A percentile compares a stretch with the other conserved stretches of the same genome.
Evolutionary conservation across 2,329 filamentous ascomycete species (phyloP).

Genomic region (Elsinoe batatas): DNA sequence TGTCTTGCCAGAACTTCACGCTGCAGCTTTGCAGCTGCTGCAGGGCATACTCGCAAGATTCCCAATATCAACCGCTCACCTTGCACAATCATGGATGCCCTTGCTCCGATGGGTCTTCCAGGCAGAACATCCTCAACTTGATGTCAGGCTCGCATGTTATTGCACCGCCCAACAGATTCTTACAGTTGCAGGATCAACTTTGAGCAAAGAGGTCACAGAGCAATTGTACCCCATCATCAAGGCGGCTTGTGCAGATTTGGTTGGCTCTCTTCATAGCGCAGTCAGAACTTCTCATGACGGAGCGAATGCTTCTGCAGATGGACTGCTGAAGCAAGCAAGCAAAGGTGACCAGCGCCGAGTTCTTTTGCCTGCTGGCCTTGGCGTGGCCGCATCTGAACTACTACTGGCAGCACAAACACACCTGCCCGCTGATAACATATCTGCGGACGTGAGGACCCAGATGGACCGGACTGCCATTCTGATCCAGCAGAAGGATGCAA

Average conservation of each 20-base stretch:
- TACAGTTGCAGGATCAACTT: slow-evolving; percentile 50
- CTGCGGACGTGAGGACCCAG: slow-evolving; percentile 61
- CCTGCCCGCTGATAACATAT: slow-evolving; percentile 56
- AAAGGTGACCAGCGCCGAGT: slow-evolving; percentile 2
- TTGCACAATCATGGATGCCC: slow-evolving; percentile 57
- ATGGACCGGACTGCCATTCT: slow-evolving; percentile 76
- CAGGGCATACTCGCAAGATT: slow-evolving; percentile 49
- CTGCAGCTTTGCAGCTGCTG: slow-evolving; percentile 57
- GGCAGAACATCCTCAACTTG: slow-evolving; percentile 38
- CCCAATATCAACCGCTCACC: slow-evolving; percentile 45
- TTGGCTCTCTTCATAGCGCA: slow-evolving; percentile 39
- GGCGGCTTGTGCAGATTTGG: slow-evolving; percentile 64
- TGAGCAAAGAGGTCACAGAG: slow-evolving; percentile 56
- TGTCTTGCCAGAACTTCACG: slow-evolving; percentile 63
- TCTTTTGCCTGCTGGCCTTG: slow-evolving; percentile 36
- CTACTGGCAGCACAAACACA: slow-evolving; percentile 50
- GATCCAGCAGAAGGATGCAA: slow-evolving; percentile 55
- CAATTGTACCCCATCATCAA: slow-evolving; percentile 54
- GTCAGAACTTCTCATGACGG: too few relatives aligned
- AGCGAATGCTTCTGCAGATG: slow-evolving; percentile 43
- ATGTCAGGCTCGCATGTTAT: slow-evolving; percentile 54
- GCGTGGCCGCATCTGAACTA: slow-evolving; percentile 49
- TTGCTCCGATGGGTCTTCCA: slow-evolving; percentile 63
- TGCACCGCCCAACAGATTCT: slow-evolving; percentile 49
- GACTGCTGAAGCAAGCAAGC: slow-evolving; percentile 48